Evolutionary conservation across 2,329 filamentous ascomycete genomes (phyloP), one percentile per base, ranked within the genome.

Genomic region (Colletotrichum caudatum): DNA sequence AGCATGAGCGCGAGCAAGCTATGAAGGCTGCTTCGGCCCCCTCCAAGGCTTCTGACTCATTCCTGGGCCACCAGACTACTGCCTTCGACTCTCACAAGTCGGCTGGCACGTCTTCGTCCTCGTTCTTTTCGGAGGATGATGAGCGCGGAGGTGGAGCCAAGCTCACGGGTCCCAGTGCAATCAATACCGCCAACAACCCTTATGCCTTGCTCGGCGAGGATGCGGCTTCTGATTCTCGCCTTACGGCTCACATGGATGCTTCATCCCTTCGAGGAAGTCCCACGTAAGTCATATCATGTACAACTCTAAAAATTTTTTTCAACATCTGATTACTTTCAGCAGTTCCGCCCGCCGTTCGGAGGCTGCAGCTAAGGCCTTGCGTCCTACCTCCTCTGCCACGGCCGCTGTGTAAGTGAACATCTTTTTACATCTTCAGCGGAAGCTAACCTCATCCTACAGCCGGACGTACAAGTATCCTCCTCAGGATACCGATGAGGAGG

Each of bases 301-400:
- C 5, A 23, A n/a, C 9, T 39, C n/a, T 29, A 54, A n/a, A n/a
- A n/a, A 9, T 53, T 29, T 29, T 56, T 12, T 23, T 18, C 5
- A 16, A 8, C 20, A 44, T 11, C 41, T 66, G 46, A 70, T 41
- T 5, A n/a, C n/a, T 14, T 26, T 16, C 23, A 58, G 59, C 33
- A 61, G 63, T 50, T 66, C 61, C 41, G 39, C 48, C 26, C 59
- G 69, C 12, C 59, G 59, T 16, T 69, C 69, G 18, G 44, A 69
- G 48, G 53, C 54, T 16, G 50, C 50, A 41, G 69, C 64, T 14
- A 59, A 35, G 50, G 53, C 69, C n/a, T 26, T 72, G 16, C 69
- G 69, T 14, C 69, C 69, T 48, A 72, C 69, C 16, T 64, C 60
- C 20, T 72, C 69, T 6, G 69, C 65, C 20, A 72, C 69, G 18